These are phyloP conservation scores for Babesia microti DNA, from an alignment of 169 alveolate species.

Conservation along the genomic window DNA sequence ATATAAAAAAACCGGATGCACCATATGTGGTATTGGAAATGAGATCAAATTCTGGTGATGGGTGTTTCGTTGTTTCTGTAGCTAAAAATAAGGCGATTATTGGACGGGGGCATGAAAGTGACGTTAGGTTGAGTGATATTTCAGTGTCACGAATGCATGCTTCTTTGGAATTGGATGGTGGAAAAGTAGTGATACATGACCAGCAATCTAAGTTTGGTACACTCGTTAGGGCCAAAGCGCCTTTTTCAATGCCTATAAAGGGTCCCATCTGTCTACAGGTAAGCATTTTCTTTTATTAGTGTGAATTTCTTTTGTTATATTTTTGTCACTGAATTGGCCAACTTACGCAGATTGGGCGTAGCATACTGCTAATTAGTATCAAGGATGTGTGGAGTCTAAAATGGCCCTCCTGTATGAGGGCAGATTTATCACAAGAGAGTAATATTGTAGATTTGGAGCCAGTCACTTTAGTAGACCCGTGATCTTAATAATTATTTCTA, in stretches of 20 bases:
- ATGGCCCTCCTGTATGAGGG: conserved; percentile 3
- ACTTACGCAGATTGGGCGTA: conserved; percentile 19
- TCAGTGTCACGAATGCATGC: conserved; percentile 90
- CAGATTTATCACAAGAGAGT: no score
- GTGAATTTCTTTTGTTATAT: no score
- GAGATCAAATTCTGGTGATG: conserved; percentile 43
- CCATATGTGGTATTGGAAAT: conserved; percentile 74
- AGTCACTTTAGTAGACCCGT: no score
- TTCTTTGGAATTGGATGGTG: conserved; percentile 59
- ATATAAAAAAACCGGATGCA: conserved; percentile 69
- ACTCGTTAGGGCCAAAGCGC: conserved; percentile 49
- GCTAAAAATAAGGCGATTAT: conserved; percentile 47
- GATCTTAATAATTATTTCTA: no score
- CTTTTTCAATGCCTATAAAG: conserved; percentile 19
- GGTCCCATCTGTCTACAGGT: conserved; percentile 23
- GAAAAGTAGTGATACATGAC: conserved; percentile 84
- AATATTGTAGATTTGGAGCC: no score
- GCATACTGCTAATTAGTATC: conserved; percentile 4
- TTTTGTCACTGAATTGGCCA: no score
- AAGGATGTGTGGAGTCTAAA: conserved; percentile 11
- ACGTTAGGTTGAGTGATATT: conserved; percentile 83
- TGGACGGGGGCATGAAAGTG: conserved; percentile 89
- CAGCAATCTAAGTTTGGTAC: conserved; percentile 89
- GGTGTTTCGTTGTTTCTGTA: conserved; percentile 65
- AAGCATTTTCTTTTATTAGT: no score